phyloP scores from a whole-genome alignment of 805 yeast genomes.

The Saturnispora saitoi region DNA sequence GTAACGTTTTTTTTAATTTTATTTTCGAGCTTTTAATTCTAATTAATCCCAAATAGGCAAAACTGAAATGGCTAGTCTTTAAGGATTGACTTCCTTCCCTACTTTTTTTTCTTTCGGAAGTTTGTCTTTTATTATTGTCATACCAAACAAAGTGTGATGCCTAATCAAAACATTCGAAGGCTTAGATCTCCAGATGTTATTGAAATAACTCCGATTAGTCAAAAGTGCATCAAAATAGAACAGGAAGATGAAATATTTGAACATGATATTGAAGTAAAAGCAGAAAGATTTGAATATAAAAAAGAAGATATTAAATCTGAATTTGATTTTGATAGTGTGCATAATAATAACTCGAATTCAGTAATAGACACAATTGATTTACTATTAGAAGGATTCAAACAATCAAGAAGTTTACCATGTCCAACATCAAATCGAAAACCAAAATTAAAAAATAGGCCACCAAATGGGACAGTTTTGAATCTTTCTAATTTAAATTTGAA shows the following conservation, averaged over 20 bases:
- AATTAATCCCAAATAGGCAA: background rate
- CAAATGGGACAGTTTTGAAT: slow-evolving; percentile 36
- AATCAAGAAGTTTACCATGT: slow-evolving; percentile 9
- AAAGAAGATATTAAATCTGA: background rate
- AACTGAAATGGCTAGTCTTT: background rate
- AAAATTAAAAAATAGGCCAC: slow-evolving; percentile 38
- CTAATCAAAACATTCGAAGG: background rate
- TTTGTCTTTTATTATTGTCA: background rate
- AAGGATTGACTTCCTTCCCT: background rate
- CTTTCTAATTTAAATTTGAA: slow-evolving; percentile 24
- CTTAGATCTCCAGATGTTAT: background rate
- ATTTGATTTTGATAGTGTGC: background rate
- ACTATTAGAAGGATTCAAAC: slow-evolving; percentile 6
- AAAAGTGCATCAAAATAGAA: background rate
- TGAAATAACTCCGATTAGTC: background rate
- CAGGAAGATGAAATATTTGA: background rate
- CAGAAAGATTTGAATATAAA: background rate
- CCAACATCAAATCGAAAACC: slow-evolving; percentile 33
- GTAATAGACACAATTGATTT: slow-evolving; percentile 1
- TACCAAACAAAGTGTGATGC: background rate
- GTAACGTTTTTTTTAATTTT: slow-evolving; percentile 60
- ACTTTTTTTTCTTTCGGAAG: too few species aligned
- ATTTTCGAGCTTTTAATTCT: background rate
- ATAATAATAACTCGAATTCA: background rate
- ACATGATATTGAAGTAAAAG: background rate